Percentiles rank a stretch among this genome's conserved stretches.
These are phyloP conservation scores for Alternaria postmessia DNA, from an alignment of 2,329 filamentous ascomycete species.

Conservation along the genomic window DNA sequence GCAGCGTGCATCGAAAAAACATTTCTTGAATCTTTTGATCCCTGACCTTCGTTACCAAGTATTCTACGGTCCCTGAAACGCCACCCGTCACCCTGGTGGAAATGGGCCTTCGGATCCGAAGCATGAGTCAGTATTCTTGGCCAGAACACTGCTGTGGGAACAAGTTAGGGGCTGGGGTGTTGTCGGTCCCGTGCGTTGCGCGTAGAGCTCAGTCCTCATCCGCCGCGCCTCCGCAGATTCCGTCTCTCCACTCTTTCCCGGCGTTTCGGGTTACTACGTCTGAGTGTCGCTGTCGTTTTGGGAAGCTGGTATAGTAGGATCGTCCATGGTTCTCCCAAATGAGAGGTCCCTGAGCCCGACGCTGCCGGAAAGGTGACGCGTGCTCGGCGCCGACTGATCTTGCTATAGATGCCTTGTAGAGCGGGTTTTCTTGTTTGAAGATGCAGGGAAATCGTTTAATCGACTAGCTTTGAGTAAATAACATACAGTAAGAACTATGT, in stretches of 20 bases:
- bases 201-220: constrained; percentile 4
- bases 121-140: background rate
- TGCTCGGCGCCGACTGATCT: background rate
- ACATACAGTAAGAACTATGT: background rate
- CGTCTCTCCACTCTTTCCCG: constrained; percentile 7
- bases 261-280: background rate
- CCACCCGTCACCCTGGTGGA: background rate
- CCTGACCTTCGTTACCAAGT: background rate
- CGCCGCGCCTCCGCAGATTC: constrained; percentile 6
- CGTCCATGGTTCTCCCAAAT: background rate
- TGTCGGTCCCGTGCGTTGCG: background rate
- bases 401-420: background rate
- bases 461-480: background rate
- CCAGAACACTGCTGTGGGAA: constrained; percentile 5
- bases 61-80: background rate
- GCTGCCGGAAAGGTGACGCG: background rate
- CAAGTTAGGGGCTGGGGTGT: background rate
- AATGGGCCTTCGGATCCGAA: background rate
- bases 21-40: background rate
- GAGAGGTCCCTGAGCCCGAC: background rate
- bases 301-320: background rate
- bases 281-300: background rate
- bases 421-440: background rate
- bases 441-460: background rate
- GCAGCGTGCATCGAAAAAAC: background rate